Conservation (phyloP, 306 rosid species). For the Vigna angularis region DNA sequence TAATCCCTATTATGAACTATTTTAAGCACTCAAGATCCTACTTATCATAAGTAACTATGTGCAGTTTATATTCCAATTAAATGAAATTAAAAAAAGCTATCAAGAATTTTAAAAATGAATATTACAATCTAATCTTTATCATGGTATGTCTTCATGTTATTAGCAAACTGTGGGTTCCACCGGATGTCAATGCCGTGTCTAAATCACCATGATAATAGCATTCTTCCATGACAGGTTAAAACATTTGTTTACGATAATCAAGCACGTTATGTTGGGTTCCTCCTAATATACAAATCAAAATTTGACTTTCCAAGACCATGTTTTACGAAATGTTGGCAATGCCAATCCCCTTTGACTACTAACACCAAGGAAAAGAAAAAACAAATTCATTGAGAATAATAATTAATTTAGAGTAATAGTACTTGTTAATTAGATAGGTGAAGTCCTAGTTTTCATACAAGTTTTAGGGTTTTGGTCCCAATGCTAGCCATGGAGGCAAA, state of each 20-base stretch:
- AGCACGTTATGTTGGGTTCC: constrained; percentile 38
- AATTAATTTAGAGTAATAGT: constrained; percentile 35
- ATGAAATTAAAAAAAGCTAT: too few species aligned
- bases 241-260: constrained; percentile 43
- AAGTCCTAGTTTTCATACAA: constrained; percentile 42
- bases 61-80: too few species aligned
- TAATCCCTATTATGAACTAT: too few species aligned
- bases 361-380: constrained; percentile 6
- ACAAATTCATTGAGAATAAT: background rate
- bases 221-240: constrained; percentile 1
- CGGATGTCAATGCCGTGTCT: background rate
- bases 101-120: too few species aligned
- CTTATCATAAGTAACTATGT: too few species aligned
- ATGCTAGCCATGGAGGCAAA: constrained; percentile 44
- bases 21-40: too few species aligned
- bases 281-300: constrained; percentile 14
- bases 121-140: too few species aligned
- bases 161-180: constrained; percentile 10
- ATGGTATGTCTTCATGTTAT: background rate
- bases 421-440: constrained; percentile 15
- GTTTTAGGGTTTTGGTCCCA: constrained; percentile 49
- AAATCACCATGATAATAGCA: constrained; percentile 17
- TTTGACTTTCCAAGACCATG: constrained; percentile 37
- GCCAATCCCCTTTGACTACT: constrained; percentile 37
- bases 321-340: constrained; percentile 40